Evolutionary conservation across 129 eudicot genomes (phyloP), one percentile per base, ranked within the genome.

Genomic region (Pseudognaphalium luteoalbum): DNA sequence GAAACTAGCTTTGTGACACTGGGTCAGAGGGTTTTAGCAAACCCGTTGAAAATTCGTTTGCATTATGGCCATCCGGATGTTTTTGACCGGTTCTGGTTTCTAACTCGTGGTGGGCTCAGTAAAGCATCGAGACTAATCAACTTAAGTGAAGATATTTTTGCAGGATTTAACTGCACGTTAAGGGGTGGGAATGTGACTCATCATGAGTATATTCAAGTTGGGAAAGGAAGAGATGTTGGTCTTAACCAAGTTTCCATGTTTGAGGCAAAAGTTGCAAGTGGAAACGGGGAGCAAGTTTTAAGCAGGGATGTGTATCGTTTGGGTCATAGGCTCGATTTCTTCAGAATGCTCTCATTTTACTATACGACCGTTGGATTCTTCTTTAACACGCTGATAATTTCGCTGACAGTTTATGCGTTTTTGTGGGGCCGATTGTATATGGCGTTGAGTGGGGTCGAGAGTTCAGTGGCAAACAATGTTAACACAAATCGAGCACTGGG

Each of bases 21-120:
- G 87, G 96, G 98, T 28, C 98, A 92, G 73, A 94, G 98, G 70
- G 98, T 92, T 69, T 78, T 92, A 78, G 98, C 98, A 0, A 92
- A 92, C 81, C 98, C 98, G 20, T 70, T 92, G 66, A 92, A 92
- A 67, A 77, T 92, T 17, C 90, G 98, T 7, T 88, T 92, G 89
- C 98, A 92, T 83, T 92, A 92, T 58, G 98, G 98, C 14, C 98
- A 92, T 54, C 98, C 98, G 0, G 98, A 92, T 70, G 96, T 92
- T 5, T 92, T 92, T 56, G 96, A 92, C 80, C 81, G 98, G 71
- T 92, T 92, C 70, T 92, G 98, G 98, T 92, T 92, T 78, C 71
- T 92, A 62, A 90, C 98, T 44, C 87, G 98, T 39, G 98, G 98
- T n/a, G 98, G 98, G 73, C 64, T 92, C 76, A 90, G 96, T 75